Base-by-base conservation (phyloP, 352 stramenopile genomes). In the Phytophthora quininea region DNA sequence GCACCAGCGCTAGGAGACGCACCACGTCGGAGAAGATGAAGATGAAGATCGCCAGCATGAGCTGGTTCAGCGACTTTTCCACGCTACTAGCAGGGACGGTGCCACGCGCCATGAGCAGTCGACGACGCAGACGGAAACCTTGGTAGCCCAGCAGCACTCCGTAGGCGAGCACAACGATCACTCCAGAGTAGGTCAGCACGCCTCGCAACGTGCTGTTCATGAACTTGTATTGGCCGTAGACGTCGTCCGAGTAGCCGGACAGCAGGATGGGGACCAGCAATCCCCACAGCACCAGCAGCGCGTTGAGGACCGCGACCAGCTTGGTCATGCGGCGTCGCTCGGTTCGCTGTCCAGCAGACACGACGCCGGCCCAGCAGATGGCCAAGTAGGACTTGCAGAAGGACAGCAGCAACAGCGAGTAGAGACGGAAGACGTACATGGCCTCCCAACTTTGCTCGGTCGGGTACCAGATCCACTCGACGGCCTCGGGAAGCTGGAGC, bases 331-430 rank as follows among this genome's bases (percentile, higher is more conserved):
- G 79, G 11, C 79, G 80, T 14, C 80, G 81, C 55, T 82, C 79
- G n/a, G 73, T 57, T 47, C 70, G 78, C 67, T 91, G 86, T 27
- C 88, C 88, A 6, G 84, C 83, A 4, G 84, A 89, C 12, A 94
- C 88, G 69, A 96, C 88, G 12, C 88, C 82, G 45, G 85, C 84
- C 88, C 88, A 96, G 54, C 74, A 86, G 43, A 96, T 75, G 30
- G 85, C 86, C 55, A 96, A 71, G 62, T 93, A 91, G 27, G 83
- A 91, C 65, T 95, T 93, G 77, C 85, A 92, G 31, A 88, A 79
- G 52, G 74, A 89, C 62, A 93, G 81, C 24, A 93, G 70, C 58
- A 94, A 63, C 60, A 92, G 64, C 29, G 77, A 71, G 66, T 89
- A 92, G 43, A 92, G 67, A 14, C 79, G 80, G 60, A 88, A 73